phyloP scores from a whole-genome alignment of 306 rosid genomes.

The Prunus mongolica region DNA sequence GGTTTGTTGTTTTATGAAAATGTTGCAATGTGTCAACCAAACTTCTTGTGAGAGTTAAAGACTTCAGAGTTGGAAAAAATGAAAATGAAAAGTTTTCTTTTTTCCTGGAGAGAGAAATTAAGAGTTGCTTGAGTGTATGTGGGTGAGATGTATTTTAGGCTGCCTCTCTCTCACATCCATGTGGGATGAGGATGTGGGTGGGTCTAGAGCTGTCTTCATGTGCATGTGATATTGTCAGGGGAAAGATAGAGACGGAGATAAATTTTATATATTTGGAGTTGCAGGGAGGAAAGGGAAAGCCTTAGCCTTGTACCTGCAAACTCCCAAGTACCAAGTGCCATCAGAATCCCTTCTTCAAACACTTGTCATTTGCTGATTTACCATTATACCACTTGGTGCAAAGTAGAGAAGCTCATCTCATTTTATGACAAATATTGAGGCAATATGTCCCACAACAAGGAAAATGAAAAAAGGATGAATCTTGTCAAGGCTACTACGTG shows the following conservation, averaged over 20 bases:
- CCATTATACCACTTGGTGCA: not conserved
- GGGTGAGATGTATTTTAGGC: constrained; percentile 35
- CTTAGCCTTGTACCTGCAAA: not conserved
- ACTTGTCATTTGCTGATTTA: constrained; percentile 2
- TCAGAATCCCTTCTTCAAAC: not conserved
- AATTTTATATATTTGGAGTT: not conserved
- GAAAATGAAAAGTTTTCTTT: not conserved
- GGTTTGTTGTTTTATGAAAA: constrained; percentile 26
- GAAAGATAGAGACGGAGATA: not conserved
- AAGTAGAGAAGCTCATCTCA: no score
- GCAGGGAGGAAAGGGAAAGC: not conserved
- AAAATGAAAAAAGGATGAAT: not conserved
- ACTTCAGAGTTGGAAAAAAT: not conserved
- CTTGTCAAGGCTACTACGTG: not conserved
- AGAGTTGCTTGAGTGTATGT: constrained; percentile 22
- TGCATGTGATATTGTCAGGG: constrained; percentile 87
- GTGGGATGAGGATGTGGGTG: constrained; percentile 59
- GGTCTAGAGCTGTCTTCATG: constrained; percentile 63
- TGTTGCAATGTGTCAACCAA: constrained; percentile 27
- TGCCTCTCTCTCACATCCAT: constrained; percentile 34
- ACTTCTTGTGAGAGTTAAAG: constrained; percentile 38
- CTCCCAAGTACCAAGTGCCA: not conserved
- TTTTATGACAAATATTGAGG: not conserved
- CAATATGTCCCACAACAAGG: not conserved
- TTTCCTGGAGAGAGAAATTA: not conserved